Percentiles rank a stretch among this genome's conserved stretches.
These are phyloP conservation scores for Porodaedalea pini DNA, from an alignment of 1,284 basidiomycete genomes.

Conservation along the genomic window DNA sequence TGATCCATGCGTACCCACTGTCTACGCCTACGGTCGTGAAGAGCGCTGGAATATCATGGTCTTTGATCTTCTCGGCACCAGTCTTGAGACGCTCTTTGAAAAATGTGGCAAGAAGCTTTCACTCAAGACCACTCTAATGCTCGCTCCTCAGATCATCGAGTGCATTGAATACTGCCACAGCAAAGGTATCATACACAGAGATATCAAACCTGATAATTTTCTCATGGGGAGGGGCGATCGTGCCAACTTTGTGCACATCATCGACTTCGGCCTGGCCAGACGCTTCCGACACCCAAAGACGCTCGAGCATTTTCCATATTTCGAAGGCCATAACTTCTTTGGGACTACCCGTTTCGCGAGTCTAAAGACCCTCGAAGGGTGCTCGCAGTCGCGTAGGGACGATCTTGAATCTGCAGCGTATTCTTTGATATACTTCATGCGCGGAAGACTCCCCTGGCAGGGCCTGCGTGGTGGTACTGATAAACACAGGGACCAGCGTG, in stretches of 20 bases:
- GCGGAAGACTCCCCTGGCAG: slow-evolving; percentile 87
- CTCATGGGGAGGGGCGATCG: slow-evolving; percentile 64
- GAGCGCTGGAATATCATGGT: slow-evolving; percentile 98
- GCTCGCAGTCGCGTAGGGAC: slow-evolving; percentile 84
- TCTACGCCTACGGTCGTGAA: slow-evolving; percentile 91
- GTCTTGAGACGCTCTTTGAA: slow-evolving; percentile 92
- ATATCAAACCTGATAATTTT: slow-evolving; percentile 96
- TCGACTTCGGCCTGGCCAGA: slow-evolving; percentile 96
- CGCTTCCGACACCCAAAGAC: slow-evolving; percentile 89
- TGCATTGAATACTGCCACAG: slow-evolving; percentile 69
- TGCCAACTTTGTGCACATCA: slow-evolving; percentile 73
- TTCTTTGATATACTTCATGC: slow-evolving; percentile 90
- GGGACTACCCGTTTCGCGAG: slow-evolving; percentile 94
- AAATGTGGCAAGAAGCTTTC: slow-evolving; percentile 91
- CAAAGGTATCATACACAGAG: slow-evolving; percentile 79
- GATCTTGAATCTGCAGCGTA: slow-evolving; percentile 91
- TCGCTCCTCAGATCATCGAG: slow-evolving; percentile 88
- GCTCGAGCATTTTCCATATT: slow-evolving; percentile 64
- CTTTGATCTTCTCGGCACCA: slow-evolving; percentile 90
- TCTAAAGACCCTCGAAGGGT: slow-evolving; percentile 90
- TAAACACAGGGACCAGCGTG: slow-evolving; percentile 14
- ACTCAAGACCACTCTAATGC: slow-evolving; percentile 89
- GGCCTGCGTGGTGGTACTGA: slow-evolving; percentile 15
- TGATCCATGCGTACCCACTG: slow-evolving; percentile 89
- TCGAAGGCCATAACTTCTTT: slow-evolving; percentile 71